Evolutionary conservation across 2,329 filamentous ascomycete species (phyloP), one percentile per base, ranked within the genome.

Genomic region (Aspergillus novoparasiticus): DNA sequence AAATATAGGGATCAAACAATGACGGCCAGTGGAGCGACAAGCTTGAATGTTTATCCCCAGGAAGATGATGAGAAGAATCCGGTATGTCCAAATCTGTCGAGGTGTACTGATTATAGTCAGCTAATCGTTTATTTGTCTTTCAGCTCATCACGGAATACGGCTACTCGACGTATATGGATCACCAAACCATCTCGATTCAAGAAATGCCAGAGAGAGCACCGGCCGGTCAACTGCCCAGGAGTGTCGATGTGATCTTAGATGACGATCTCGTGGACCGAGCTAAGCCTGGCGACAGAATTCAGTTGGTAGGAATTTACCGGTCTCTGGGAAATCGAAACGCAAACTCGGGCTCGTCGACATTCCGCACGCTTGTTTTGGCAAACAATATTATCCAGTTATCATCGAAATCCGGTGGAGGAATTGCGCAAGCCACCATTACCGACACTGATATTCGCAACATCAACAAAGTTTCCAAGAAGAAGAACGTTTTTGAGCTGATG

Each of bases 141-240:
- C 66, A 86, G 80, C 85, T 99, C 23, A 87, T 93, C 63, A 99
- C 95, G 4, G 95, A 99, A 76, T 99, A 98, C 76, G 95, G 95
- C 28, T 94, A 96, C 81, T 96, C 90, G 77, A 95, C 91, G 57
- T 99, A 97, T 80, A 87, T 94, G 74, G 95, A 99, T 76, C 95
- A 99, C 76, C 95, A 99, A 78, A 97, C 92, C 19, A 93, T 99
- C 64, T 97, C 94, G 0, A 97, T 99, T 69, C 95, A 99, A 80
- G 95, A 99, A 82, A 99, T 99, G 95, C 95, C 95, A 0, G 95
- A 99, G 79, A 86, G 94, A 71, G 95, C 95, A 2, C 95, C 95
- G 59, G 94, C 95, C 63, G 95, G 95, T 59, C 95, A 98, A 82
- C 86, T 99, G 67, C 95, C 95, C 64, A 90, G 95, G 59, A 93